Conservation (phyloP, 257 asterid genomes). For the Solanum chilense region DNA sequence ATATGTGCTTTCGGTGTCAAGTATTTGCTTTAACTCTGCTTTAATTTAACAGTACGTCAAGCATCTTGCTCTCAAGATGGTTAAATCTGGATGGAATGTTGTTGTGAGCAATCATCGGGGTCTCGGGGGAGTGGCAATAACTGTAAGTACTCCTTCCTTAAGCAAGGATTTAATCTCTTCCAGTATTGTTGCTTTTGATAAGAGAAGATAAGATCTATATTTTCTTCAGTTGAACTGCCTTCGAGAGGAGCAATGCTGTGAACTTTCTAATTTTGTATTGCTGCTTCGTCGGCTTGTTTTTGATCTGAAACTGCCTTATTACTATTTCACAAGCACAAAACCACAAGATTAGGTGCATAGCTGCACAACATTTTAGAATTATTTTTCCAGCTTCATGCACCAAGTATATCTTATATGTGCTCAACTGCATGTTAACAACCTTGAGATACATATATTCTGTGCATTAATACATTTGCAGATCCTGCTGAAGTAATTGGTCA, state of each 20-base stretch:
- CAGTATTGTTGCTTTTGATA: not conserved
- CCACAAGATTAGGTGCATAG: not conserved
- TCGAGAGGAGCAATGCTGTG: not conserved
- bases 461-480: not conserved
- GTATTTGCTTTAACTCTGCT: not conserved
- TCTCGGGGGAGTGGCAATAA: constrained; percentile 80
- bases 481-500: not conserved
- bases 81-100: constrained; percentile 65
- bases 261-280: not conserved
- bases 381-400: not conserved
- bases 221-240: not conserved
- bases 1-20: not conserved
- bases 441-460: not conserved
- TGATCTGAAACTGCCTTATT: not conserved
- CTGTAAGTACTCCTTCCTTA: constrained; percentile 47
- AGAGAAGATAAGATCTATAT: not conserved
- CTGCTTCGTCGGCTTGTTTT: not conserved
- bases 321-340: not conserved
- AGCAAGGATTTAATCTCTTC: not conserved
- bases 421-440: not conserved
- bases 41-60: constrained; percentile 54
- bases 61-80: constrained; percentile 65
- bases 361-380: not conserved
- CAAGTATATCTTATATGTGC: not conserved
- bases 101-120: constrained; percentile 92